Base-by-base conservation (phyloP, 108 stramenopile species). In the Cyclotella sp. region DNA sequence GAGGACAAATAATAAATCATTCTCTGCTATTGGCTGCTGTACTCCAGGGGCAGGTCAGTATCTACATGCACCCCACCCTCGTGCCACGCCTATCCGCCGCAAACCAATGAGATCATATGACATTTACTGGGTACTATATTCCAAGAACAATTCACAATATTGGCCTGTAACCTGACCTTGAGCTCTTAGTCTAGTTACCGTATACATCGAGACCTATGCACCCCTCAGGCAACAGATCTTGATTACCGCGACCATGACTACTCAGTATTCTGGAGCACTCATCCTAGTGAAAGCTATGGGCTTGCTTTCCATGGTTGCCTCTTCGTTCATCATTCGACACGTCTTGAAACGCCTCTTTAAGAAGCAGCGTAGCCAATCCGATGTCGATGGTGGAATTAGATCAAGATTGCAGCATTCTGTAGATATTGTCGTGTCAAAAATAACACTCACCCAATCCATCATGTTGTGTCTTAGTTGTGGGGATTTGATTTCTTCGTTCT, bases 401-500 rank as follows among this genome's bases (percentile, higher is more conserved):
- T 18, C 16, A 22, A 5, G 40, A 40, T 16, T 21, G 16, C 16
- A 6, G 2, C 16, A 7, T 24, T 22, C 40, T 26, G 24, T 43
- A 44, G 22, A 9, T 34, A 29, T 34, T 29, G 22, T 52, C 49
- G 46, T 52, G 3, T 68, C 49, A 12, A 52, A 68, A 22, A 55
- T 69, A 24, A 41, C 53, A 21, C 34, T 69, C 7, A 69, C 68
- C 18, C 68, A 69, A 40, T 41, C 53, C 14, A 55, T 69, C 21
- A 22, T 69, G 30, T 24, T 69, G 18, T 54, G 68, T 55, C 24
- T 69, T 28, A 55, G 68, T 52, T 30, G 49, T 16, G 68, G 68
- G 11, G 68, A 69, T 55, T 55, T 69, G 0, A 53, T 69, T 41
- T 53, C 51, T 52, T 27, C 34, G 30, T 77, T 77, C 68, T 69